A percentile compares a stretch with the other conserved stretches of the same genome.
Evolutionary conservation across 2,329 filamentous ascomycete species (phyloP).

Genomic region (Botrytis sinoallii): DNA sequence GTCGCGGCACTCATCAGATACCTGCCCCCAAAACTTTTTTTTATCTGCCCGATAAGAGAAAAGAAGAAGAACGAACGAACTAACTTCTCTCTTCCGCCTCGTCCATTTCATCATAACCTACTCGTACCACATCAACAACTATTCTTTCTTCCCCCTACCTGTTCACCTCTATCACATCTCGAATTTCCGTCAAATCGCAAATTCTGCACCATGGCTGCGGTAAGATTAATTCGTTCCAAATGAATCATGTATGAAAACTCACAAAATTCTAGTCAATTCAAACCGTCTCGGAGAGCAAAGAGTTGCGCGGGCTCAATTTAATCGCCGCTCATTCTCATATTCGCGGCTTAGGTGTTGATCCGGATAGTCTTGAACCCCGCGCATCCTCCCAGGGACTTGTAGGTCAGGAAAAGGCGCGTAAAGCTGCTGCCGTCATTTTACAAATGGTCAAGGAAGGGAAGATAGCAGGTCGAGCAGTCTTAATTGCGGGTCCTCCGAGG

Average conservation of each 20-base stretch:
- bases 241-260: neutral
- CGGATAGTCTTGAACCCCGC: conserved; percentile 84
- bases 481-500: conserved; percentile 93
- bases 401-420: conserved; percentile 92
- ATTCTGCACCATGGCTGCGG: conserved; percentile 12
- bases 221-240: neutral
- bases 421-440: conserved; percentile 91
- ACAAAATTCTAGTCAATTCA: conserved; percentile 54
- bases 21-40: neutral
- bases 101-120: neutral
- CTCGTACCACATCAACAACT: neutral
- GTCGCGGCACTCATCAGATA: neutral
- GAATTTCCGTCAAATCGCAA: neutral
- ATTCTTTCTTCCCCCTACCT: neutral
- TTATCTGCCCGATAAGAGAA: neutral
- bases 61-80: neutral
- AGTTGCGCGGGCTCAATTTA: conserved; percentile 93
- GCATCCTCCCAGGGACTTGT: conserved; percentile 86
- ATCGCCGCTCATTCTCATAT: conserved; percentile 99
- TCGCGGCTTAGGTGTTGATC: conserved; percentile 88
- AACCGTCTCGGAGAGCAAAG: conserved; percentile 91
- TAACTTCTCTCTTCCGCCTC: neutral
- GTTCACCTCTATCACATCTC: neutral
- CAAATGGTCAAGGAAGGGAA: conserved; percentile 99
- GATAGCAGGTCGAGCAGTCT: conserved; percentile 89